phyloP scores from a whole-genome alignment of 2,329 filamentous ascomycete species.

The Penicillium corylophilum region DNA sequence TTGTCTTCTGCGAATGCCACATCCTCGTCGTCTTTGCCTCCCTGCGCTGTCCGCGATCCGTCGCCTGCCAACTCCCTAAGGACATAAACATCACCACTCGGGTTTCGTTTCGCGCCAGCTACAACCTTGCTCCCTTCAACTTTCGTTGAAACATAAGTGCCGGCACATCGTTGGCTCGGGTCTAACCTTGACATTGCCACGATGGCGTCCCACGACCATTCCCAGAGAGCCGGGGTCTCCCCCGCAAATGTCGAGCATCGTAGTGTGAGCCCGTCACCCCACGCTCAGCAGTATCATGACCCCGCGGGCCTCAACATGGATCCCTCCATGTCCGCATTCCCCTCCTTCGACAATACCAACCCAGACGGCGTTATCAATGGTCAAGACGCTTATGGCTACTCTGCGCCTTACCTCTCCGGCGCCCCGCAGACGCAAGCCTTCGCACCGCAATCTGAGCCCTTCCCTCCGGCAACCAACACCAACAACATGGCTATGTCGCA shows the following conservation, averaged over 20 bases:
- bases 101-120: neutral
- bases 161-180: neutral
- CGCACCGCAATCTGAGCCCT: conserved; percentile 31
- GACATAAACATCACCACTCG: neutral
- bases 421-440: conserved; percentile 31
- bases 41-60: neutral
- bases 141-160: neutral
- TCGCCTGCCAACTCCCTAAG: neutral
- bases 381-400: conserved; percentile 38
- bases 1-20: conserved; percentile 18
- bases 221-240: conserved; percentile 36
- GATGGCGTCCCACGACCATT: conserved; percentile 36
- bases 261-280: conserved; percentile 44
- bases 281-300: conserved; percentile 42
- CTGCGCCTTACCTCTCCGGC: conserved; percentile 35
- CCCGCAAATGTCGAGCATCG: conserved; percentile 39
- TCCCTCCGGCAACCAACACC: conserved; percentile 25
- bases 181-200: conserved; percentile 4
- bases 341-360: conserved; percentile 32
- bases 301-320: conserved; percentile 36
- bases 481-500: conserved; percentile 35
- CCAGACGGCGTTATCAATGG: conserved; percentile 27
- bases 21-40: neutral
- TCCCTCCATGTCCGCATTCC: conserved; percentile 35
- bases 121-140: neutral